Base-by-base conservation (phyloP, 306 rosid species). In the Rubus idaeus region DNA sequence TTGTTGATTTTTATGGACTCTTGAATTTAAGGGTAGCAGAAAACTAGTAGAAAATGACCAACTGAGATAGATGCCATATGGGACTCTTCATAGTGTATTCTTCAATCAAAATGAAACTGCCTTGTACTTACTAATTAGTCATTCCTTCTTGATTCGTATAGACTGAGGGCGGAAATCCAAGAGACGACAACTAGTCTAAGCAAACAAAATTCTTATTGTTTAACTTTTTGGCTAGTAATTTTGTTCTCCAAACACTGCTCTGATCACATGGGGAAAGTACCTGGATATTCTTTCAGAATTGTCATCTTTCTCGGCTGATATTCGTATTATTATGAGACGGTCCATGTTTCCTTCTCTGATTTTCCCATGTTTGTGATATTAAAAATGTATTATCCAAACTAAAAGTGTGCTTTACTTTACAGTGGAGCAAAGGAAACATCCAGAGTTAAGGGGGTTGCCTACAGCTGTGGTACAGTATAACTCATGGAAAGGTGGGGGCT, bases 401-500 rank as follows among this genome's bases (percentile, higher is more conserved):
- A 3, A 51, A 13, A 10, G 0, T 75, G 45, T 76, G 68, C 61
- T 66, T 69, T 74, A 53, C 21, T 77, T 60, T 84, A 65, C 30
- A 94, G 98, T 92, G 77, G 98, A 95, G 83, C 97, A 95, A 86
- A 81, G 98, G 76, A 95, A 84, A 78, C 90, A 90, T 53, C 98
- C 93, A 8, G 56, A 76, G n/a, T 81, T 95, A 76, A 86, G 97
- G 81, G 97, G 93, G 13, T 83, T 90, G 21, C 97, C 98, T 5
- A 77, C 90, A 64, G 97, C 98, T 49, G 98, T 95, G 23, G 89
- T 95, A 51, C 98, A 95, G 77, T 95, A 90, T 84, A 95, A 92
- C 66, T 86, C 97, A 56, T 92, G 89, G 82, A 90, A 95, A 84
- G 98, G 98, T 65, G 98, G 98, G 18, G 85, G 83, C 56, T 87